Conservation (phyloP, 2,329 filamentous ascomycete genomes). For the Paracoccidioides brasiliensis region DNA sequence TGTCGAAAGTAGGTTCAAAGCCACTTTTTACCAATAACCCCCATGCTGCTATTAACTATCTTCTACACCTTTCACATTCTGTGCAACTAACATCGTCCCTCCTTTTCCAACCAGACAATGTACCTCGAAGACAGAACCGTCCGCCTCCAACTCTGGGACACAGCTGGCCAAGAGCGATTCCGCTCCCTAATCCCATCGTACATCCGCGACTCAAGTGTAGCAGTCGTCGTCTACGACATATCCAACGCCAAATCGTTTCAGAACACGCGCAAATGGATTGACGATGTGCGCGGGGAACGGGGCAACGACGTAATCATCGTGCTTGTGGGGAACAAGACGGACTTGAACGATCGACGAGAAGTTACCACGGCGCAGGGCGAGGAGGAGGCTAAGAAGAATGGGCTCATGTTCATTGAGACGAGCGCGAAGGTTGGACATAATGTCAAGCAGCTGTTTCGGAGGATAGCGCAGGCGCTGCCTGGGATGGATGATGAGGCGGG, state of each 20-base stretch:
- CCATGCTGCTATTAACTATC: not conserved
- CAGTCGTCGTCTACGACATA: slow-evolving; percentile 97
- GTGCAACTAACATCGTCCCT: not conserved
- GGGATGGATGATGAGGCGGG: slow-evolving; percentile 91
- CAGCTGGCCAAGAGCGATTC: slow-evolving; percentile 93
- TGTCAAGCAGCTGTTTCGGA: slow-evolving; percentile 92
- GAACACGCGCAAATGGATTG: slow-evolving; percentile 98
- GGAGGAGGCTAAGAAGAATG: slow-evolving; percentile 95
- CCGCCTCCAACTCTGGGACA: slow-evolving; percentile 95
- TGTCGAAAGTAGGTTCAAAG: slow-evolving; percentile 64
- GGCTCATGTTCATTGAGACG: slow-evolving; percentile 97
- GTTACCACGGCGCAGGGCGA: slow-evolving; percentile 94
- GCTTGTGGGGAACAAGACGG: slow-evolving; percentile 96
- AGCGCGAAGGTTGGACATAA: slow-evolving; percentile 97
- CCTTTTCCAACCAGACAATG: slow-evolving; percentile 61
- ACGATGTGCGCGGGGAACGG: slow-evolving; percentile 90
- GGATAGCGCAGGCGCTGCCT: slow-evolving; percentile 93
- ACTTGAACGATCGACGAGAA: slow-evolving; percentile 95
- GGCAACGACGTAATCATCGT: slow-evolving; percentile 99
- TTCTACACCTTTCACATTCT: too few species aligned
- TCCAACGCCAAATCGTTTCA: slow-evolving; percentile 96
- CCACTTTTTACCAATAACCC: not conserved
- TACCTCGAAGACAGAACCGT: slow-evolving; percentile 98
- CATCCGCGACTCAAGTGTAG: slow-evolving; percentile 94
- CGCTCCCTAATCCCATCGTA: slow-evolving; percentile 95